phyloP scores from a whole-genome alignment of 2,329 filamentous ascomycete species.

The Penicillium decumbens region DNA sequence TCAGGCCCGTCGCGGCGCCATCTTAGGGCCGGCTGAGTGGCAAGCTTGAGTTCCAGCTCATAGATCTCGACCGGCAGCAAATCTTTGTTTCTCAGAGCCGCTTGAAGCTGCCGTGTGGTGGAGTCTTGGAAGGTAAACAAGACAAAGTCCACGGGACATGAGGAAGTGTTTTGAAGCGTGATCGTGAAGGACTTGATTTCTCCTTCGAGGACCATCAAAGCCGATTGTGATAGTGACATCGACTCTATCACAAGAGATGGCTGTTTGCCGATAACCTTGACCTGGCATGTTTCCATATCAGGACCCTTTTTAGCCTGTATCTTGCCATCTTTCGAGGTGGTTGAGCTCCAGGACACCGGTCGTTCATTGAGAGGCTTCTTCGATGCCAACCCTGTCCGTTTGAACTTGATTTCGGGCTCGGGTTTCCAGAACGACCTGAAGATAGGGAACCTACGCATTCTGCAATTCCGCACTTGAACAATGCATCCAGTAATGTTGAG shows the following conservation, averaged over 20 bases:
- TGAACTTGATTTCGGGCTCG: conserved; percentile 66
- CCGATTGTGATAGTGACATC: conserved; percentile 74
- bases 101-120: conserved; percentile 70
- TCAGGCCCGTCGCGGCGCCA: conserved; percentile 50
- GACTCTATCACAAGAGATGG: conserved; percentile 71
- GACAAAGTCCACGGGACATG: conserved; percentile 73
- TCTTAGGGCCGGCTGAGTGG: conserved; percentile 62
- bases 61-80: conserved; percentile 74
- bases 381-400: conserved; percentile 63
- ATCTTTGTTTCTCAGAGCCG: conserved; percentile 70
- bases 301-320: conserved; percentile 31
- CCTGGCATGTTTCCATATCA: conserved; percentile 41
- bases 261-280: conserved; percentile 75
- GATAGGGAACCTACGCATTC: conserved; percentile 77
- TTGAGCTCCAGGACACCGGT: conserved; percentile 43
- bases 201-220: conserved; percentile 88
- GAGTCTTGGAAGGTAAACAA: conserved; percentile 88
- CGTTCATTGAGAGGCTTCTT: conserved; percentile 50
- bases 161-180: conserved; percentile 72
- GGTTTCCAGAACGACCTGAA: conserved; percentile 73
- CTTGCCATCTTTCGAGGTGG: conserved; percentile 36
- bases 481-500: conserved; percentile 72
- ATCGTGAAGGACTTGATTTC: conserved; percentile 74
- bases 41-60: conserved; percentile 76
- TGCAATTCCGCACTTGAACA: conserved; percentile 75